phyloP scores from a whole-genome alignment of 371 early-diverging fungal species.

The Haplosporangium sp. region DNA sequence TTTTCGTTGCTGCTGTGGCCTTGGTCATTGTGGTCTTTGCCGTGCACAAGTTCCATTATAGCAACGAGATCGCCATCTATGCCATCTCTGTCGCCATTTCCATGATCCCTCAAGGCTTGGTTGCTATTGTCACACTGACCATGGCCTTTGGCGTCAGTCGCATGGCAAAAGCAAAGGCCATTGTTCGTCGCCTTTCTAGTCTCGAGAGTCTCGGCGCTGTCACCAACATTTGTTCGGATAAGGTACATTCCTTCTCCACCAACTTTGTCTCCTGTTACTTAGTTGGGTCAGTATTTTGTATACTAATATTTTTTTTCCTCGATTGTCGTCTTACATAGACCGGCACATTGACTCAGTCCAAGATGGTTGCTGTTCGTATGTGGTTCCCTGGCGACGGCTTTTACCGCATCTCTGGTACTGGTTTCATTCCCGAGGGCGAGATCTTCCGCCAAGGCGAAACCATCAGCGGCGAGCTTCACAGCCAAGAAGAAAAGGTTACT shows the following conservation, averaged over 20 bases:
- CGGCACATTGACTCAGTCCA: constrained; percentile 71
- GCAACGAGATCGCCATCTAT: constrained; percentile 71
- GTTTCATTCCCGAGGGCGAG: constrained; percentile 75
- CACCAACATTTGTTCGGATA: constrained; percentile 94
- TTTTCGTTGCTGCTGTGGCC: constrained; percentile 74
- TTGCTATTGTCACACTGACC: constrained; percentile 90
- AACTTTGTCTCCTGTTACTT: too few relatives aligned
- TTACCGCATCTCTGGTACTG: constrained; percentile 69
- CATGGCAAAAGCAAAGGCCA: constrained; percentile 88
- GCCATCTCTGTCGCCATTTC: constrained; percentile 90
- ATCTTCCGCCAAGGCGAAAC: constrained; percentile 55
- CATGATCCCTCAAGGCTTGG: constrained; percentile 96
- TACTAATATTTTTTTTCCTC: not conserved
- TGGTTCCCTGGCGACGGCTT: constrained; percentile 76
- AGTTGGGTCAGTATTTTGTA: not conserved
- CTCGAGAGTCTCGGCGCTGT: constrained; percentile 93
- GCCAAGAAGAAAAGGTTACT: constrained; percentile 5
- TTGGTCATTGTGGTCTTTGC: constrained; percentile 81
- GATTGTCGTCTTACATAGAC: constrained; percentile 3
- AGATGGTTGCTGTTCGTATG: constrained; percentile 80
- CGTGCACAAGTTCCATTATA: constrained; percentile 67
- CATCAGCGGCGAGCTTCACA: not conserved
- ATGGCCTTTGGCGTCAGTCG: constrained; percentile 92
- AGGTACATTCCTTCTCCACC: constrained; percentile 57
- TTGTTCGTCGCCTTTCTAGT: constrained; percentile 89